phyloP scores from a whole-genome alignment of 73 alveolate genomes.

The Paramecium primaurelia region DNA sequence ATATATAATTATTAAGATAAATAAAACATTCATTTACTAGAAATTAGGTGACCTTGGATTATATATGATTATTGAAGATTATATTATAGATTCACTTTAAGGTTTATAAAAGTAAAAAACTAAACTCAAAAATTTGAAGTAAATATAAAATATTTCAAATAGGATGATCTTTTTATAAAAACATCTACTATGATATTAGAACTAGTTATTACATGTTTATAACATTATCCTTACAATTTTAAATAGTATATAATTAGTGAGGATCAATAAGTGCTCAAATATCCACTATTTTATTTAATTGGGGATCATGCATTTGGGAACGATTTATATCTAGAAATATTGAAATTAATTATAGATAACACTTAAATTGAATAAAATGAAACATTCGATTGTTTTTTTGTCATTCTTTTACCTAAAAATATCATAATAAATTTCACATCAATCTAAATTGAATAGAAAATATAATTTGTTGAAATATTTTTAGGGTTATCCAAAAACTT shows the following conservation, averaged over 20 bases:
- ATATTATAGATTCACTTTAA: neutral
- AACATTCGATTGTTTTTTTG: neutral
- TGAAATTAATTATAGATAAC: neutral
- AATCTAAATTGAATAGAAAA: neutral
- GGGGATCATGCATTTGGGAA: neutral
- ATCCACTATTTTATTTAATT: neutral
- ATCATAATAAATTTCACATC: neutral
- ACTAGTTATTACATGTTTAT: neutral
- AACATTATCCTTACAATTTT: neutral
- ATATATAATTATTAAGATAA: neutral
- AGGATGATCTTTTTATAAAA: neutral
- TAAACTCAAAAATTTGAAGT: neutral
- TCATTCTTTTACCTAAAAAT: neutral
- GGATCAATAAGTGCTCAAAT: constrained; percentile 9
- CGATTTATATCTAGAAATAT: neutral
- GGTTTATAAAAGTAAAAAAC: neutral
- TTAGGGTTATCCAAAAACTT: neutral
- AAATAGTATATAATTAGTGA: neutral
- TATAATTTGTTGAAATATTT: neutral
- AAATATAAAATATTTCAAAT: neutral
- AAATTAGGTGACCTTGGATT: neutral
- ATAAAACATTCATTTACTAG: neutral
- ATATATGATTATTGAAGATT: constrained; percentile 4
- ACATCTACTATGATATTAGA: neutral
- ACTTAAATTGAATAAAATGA: neutral